Conservation (phyloP, 2,329 filamentous ascomycete species). For the Fusarium chuoi region DNA sequence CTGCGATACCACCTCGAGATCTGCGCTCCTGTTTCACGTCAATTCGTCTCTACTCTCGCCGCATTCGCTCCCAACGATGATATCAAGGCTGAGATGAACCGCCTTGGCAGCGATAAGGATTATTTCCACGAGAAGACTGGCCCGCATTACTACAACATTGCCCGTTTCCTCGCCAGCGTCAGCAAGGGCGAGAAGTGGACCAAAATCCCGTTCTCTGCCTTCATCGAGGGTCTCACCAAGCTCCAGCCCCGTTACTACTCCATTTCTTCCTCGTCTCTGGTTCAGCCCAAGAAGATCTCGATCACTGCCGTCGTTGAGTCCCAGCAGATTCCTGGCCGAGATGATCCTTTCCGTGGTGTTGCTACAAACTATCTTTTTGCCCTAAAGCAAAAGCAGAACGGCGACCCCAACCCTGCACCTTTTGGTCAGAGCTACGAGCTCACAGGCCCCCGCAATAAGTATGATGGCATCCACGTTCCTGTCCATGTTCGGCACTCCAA, state of each 20-base stretch:
- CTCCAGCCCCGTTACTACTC: conserved; percentile 99
- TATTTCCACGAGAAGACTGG: conserved; percentile 91
- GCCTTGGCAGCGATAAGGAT: conserved; percentile 91
- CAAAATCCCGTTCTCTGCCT: conserved; percentile 89
- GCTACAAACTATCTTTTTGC: conserved; percentile 97
- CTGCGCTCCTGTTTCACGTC: conserved; percentile 92
- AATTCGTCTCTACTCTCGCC: conserved; percentile 88
- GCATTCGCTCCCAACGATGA: conserved; percentile 89
- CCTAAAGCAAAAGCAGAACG: conserved; percentile 96
- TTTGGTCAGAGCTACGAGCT: conserved; percentile 90
- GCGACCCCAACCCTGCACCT: conserved; percentile 81
- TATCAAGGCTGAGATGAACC: conserved; percentile 87
- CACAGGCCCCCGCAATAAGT: conserved; percentile 92
- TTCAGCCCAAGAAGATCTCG: conserved; percentile 94
- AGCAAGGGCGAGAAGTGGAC: conserved; percentile 81
- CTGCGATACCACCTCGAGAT: conserved; percentile 97
- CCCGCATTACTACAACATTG: conserved; percentile 87
- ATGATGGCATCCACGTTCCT: conserved; percentile 93
- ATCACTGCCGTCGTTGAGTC: conserved; percentile 96
- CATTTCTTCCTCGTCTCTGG: conserved; percentile 94
- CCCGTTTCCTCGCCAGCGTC: conserved; percentile 80
- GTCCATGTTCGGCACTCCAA: conserved; percentile 98
- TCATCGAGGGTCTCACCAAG: conserved; percentile 94
- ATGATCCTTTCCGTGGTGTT: conserved; percentile 87
- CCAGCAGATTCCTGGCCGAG: conserved; percentile 79